Evolutionary conservation across 179 eudicot genomes (phyloP).

Genomic region (Silene vulgaris): DNA sequence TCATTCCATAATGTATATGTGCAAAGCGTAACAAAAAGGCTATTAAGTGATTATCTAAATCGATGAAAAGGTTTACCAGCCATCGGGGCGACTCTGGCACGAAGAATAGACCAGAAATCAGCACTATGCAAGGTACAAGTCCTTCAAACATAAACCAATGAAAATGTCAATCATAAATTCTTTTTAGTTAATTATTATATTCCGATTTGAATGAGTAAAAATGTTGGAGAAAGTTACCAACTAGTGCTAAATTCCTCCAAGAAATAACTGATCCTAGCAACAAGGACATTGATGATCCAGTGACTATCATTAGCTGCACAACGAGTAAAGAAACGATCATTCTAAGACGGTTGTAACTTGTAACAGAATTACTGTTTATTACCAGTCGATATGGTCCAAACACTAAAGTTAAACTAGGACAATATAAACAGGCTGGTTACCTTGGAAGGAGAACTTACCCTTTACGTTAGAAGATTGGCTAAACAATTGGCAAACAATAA

Average conservation of each 20-base stretch:
- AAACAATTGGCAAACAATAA: no score
- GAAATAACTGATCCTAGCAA: slow-evolving; percentile 53
- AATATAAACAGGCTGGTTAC: slow-evolving; percentile 21
- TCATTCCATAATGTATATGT: neutral
- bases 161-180: slow-evolving; percentile 1
- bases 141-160: slow-evolving; percentile 40
- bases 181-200: neutral
- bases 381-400: no score
- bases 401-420: no score
- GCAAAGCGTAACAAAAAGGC: neutral
- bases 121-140: slow-evolving; percentile 52
- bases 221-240: slow-evolving; percentile 30
- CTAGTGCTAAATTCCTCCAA: slow-evolving; percentile 67
- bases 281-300: slow-evolving; percentile 53
- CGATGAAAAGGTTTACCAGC: slow-evolving; percentile 48
- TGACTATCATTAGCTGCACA: slow-evolving; percentile 74
- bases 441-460: no score
- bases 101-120: slow-evolving; percentile 60
- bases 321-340: neutral
- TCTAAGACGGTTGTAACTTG: neutral
- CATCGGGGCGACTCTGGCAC: slow-evolving; percentile 92
- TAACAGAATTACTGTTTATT: neutral
- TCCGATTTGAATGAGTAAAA: neutral
- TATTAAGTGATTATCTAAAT: neutral
- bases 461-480: no score